These are phyloP conservation scores for Rhizopus microsporus DNA, from an alignment of 371 early-diverging fungal genomes.

Conservation along the genomic window DNA sequence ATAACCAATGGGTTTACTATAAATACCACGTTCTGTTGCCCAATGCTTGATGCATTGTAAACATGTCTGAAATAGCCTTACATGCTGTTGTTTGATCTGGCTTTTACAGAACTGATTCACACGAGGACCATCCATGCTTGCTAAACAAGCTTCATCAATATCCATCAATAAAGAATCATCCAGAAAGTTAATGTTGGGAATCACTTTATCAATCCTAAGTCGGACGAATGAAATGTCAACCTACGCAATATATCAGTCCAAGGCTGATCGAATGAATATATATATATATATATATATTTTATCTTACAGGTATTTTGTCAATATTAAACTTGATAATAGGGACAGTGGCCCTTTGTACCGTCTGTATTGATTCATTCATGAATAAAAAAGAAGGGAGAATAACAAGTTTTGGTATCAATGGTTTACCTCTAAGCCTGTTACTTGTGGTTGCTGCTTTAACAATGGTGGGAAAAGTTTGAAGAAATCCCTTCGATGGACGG, in stretches of 20 bases:
- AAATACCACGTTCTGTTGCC: constrained; percentile 36
- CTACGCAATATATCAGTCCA: constrained; percentile 7
- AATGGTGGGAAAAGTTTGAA: constrained; percentile 22
- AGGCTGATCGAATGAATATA: neutral
- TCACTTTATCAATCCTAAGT: constrained; percentile 14
- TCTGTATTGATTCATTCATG: constrained; percentile 10
- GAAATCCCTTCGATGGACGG: constrained; percentile 26
- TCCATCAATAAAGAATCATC: constrained; percentile 28
- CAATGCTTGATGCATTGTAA: constrained; percentile 41
- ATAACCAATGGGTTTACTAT: constrained; percentile 41
- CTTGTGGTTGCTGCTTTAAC: constrained; percentile 20
- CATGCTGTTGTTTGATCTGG: constrained; percentile 14
- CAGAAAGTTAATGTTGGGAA: constrained; percentile 24
- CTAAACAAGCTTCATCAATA: constrained; percentile 29
- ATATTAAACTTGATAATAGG: constrained; percentile 43
- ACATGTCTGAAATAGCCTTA: constrained; percentile 17
- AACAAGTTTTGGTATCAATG: too few species aligned
- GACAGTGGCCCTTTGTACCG: constrained; percentile 32
- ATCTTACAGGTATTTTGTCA: constrained; percentile 36
- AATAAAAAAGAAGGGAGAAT: too few species aligned
- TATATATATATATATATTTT: too few species aligned
- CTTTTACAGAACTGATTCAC: constrained; percentile 29
- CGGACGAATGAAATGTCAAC: constrained; percentile 47
- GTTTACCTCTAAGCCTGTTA: constrained; percentile 35
- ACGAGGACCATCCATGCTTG: constrained; percentile 48